Percentiles rank a stretch among this genome's conserved stretches.
These are phyloP conservation scores for Lasiodiplodia hormozganensis DNA, from an alignment of 2,329 filamentous ascomycete species.

Conservation along the genomic window DNA sequence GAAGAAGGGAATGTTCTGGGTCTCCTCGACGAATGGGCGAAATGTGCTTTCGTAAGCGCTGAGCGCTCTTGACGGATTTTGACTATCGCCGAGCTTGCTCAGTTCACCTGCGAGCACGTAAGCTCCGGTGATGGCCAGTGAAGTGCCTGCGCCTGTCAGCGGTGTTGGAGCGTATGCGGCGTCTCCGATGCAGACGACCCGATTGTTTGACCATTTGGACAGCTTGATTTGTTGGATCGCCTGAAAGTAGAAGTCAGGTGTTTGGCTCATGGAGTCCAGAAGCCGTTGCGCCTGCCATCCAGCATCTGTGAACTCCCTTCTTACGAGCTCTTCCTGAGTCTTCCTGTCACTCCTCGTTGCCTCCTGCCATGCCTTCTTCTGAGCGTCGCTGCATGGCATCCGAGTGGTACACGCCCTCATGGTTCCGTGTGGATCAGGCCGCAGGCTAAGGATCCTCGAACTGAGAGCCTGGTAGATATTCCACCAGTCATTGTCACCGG, in stretches of 20 bases:
- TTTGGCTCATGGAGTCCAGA: conserved; percentile 24
- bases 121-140: conserved; percentile 48
- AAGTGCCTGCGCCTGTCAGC: conserved; percentile 59
- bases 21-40: conserved; percentile 30
- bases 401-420: conserved; percentile 32
- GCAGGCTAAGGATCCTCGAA: conserved; percentile 33
- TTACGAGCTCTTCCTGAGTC: conserved; percentile 24
- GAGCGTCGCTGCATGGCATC: conserved; percentile 29
- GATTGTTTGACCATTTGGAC: conserved; percentile 51
- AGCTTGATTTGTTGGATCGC: conserved; percentile 53
- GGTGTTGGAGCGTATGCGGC: conserved; percentile 57
- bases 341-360: conserved; percentile 25
- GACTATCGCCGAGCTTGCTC: not conserved
- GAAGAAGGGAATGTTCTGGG: conserved; percentile 35
- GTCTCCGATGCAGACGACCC: conserved; percentile 60
- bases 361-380: conserved; percentile 28
- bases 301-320: conserved; percentile 33
- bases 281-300: conserved; percentile 26
- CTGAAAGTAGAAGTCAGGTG: conserved; percentile 52
- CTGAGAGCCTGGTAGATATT: conserved; percentile 30
- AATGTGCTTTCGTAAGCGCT: conserved; percentile 22
- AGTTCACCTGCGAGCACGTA: conserved; percentile 17
- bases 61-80: conserved; percentile 15
- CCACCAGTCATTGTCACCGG: conserved; percentile 30
- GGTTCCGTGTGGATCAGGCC: conserved; percentile 39